phyloP scores from a whole-genome alignment of 495 filamentous ascomycete genomes.

The Lasiosphaeris hirsuta region DNA sequence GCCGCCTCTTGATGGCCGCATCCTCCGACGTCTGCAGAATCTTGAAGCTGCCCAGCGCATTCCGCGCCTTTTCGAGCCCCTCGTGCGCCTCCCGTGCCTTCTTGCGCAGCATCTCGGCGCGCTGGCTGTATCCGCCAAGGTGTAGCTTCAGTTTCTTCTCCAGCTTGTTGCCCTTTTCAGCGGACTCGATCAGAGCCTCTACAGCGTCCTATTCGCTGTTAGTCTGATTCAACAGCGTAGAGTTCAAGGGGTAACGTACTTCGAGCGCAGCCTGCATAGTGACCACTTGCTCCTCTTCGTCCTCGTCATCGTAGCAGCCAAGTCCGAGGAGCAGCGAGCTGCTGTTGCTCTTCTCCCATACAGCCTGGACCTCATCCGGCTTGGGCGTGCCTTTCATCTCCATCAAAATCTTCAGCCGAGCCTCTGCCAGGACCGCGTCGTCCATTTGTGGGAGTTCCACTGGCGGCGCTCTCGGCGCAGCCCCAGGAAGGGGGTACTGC shows the following conservation, averaged over 20 bases:
- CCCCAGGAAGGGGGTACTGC: constrained; percentile 65
- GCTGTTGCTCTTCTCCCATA: constrained; percentile 63
- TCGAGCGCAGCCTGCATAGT: constrained; percentile 63
- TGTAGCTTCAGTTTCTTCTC: constrained; percentile 92
- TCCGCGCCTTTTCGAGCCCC: constrained; percentile 69
- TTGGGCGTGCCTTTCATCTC: constrained; percentile 61
- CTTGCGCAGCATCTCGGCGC: constrained; percentile 71
- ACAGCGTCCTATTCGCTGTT: constrained; percentile 62
- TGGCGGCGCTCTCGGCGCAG: constrained; percentile 55
- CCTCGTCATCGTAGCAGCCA: constrained; percentile 69
- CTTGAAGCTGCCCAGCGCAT: constrained; percentile 70
- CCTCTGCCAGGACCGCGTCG: constrained; percentile 67
- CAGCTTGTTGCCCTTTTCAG: constrained; percentile 75
- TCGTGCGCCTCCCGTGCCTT: constrained; percentile 78
- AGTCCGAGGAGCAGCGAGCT: constrained; percentile 67
- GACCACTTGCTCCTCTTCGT: constrained; percentile 61
- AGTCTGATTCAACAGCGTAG: neutral
- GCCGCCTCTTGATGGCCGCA: constrained; percentile 63
- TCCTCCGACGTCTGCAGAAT: constrained; percentile 75
- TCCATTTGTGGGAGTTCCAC: constrained; percentile 62
- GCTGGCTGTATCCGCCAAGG: constrained; percentile 86
- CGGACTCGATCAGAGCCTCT: constrained; percentile 63
- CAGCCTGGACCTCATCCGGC: constrained; percentile 60
- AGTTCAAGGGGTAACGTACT: constrained; percentile 41
- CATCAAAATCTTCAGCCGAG: constrained; percentile 69